phyloP scores from a whole-genome alignment of 2,329 filamentous ascomycete species.

The Fonsecaea pedrosoi region DNA sequence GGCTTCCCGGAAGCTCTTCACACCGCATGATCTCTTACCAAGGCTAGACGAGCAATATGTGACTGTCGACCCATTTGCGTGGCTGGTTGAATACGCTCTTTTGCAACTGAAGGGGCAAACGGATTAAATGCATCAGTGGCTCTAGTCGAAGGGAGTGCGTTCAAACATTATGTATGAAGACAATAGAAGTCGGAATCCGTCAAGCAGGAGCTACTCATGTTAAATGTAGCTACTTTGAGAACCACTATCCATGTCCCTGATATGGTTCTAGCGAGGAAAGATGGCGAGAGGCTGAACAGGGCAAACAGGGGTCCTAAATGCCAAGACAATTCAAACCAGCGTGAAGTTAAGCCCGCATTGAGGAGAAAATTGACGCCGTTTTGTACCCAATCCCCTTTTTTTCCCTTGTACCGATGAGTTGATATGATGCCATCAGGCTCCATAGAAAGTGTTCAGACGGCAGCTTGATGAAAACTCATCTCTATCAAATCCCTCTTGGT shows the following conservation, averaged over 20 bases:
- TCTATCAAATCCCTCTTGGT: background rate
- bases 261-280: background rate
- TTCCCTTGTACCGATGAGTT: background rate
- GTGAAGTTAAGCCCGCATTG: background rate
- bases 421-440: background rate
- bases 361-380: background rate
- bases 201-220: background rate
- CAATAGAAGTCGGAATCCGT: background rate
- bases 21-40: slow-evolving; percentile 48
- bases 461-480: background rate
- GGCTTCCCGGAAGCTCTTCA: slow-evolving; percentile 10
- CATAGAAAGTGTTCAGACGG: background rate
- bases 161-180: background rate
- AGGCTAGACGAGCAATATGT: slow-evolving; percentile 53
- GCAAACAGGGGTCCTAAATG: background rate
- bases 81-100: background rate
- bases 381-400: background rate
- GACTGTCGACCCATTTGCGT: slow-evolving; percentile 52
- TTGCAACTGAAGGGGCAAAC: background rate
- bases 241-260: background rate
- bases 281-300: background rate
- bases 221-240: background rate
- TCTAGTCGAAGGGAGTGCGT: background rate
- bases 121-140: background rate
- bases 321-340: background rate